These are phyloP conservation scores for Cyclocybe aegerita DNA, from an alignment of 768 basidiomycete genomes.

Conservation along the genomic window DNA sequence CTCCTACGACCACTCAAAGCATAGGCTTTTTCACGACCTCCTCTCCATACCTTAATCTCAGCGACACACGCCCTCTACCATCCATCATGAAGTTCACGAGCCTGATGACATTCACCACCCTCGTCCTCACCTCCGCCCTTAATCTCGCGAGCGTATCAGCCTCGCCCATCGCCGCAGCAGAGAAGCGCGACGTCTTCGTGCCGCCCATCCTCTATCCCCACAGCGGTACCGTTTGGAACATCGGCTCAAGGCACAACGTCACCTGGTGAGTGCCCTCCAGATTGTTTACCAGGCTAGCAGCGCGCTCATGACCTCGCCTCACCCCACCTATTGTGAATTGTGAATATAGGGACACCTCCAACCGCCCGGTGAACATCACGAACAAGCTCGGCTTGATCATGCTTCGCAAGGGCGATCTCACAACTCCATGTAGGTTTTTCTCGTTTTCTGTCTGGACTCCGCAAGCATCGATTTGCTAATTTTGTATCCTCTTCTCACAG, in stretches of 20 bases:
- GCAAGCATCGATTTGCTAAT: not conserved
- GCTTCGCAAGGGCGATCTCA: conserved; percentile 34
- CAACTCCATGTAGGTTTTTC: conserved; percentile 27
- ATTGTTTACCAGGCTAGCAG: not conserved
- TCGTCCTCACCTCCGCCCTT: conserved; percentile 13
- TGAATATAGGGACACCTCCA: conserved; percentile 35
- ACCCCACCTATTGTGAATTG: no score
- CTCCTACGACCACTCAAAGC: no score
- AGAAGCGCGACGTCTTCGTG: conserved; percentile 46
- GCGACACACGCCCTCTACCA: not conserved
- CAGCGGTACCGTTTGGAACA: conserved; percentile 36
- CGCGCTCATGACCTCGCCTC: not conserved
- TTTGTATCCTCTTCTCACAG: conserved; percentile 3
- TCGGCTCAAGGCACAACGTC: conserved; percentile 38
- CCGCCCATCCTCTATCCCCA: conserved; percentile 41
- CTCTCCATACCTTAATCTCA: no score
- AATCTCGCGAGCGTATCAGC: conserved; percentile 13
- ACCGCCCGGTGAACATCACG: conserved; percentile 45
- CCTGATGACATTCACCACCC: conserved; percentile 9
- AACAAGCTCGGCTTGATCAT: conserved; percentile 42
- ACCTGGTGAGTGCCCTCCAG: conserved; percentile 35
- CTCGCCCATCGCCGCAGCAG: conserved; percentile 17
- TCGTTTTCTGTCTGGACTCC: not conserved
- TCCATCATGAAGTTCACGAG: conserved; percentile 20
- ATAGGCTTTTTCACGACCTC: no score